These are phyloP conservation scores for Verbena officinalis DNA, from an alignment of 257 asterid genomes.

Conservation along the genomic window DNA sequence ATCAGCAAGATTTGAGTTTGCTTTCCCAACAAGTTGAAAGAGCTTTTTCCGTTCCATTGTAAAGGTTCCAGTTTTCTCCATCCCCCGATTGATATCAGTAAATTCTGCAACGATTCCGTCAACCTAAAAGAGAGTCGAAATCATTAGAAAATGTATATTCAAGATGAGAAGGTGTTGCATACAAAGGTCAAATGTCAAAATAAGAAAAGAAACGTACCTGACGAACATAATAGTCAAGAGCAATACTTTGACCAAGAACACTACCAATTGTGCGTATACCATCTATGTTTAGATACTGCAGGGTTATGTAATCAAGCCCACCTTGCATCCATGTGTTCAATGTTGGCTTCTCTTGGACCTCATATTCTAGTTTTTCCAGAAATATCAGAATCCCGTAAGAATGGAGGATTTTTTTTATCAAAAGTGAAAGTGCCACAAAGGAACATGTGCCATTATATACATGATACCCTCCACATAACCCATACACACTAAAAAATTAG, in stretches of 20 bases:
- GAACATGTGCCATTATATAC: neutral
- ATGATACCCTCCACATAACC: conserved; percentile 3
- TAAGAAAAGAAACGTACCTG: conserved; percentile 59
- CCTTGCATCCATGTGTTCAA: conserved; percentile 95
- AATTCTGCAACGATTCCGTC: conserved; percentile 97
- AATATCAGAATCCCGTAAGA: conserved; percentile 29
- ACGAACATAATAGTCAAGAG: conserved; percentile 97
- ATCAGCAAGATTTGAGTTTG: conserved; percentile 96
- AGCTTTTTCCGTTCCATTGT: conserved; percentile 93
- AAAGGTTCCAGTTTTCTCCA: conserved; percentile 97
- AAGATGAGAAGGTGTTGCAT: conserved; percentile 13
- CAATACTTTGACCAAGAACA: conserved; percentile 99
- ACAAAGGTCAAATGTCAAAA: conserved; percentile 11
- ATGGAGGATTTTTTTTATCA: neutral
- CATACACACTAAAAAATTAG: conserved; percentile 12
- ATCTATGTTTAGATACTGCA: conserved; percentile 76
- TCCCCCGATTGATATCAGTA: conserved; percentile 90
- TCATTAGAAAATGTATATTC: neutral
- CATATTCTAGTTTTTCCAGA: conserved; percentile 64
- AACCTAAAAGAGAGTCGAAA: conserved; percentile 52
- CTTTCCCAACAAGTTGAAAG: conserved; percentile 96
- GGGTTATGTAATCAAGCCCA: conserved; percentile 87
- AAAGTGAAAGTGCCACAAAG: conserved; percentile 5
- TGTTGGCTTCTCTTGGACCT: conserved; percentile 79
- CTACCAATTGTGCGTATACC: conserved; percentile 97